Base-by-base conservation (phyloP, 805 yeast genomes). In the Debaryomyces maramus region DNA sequence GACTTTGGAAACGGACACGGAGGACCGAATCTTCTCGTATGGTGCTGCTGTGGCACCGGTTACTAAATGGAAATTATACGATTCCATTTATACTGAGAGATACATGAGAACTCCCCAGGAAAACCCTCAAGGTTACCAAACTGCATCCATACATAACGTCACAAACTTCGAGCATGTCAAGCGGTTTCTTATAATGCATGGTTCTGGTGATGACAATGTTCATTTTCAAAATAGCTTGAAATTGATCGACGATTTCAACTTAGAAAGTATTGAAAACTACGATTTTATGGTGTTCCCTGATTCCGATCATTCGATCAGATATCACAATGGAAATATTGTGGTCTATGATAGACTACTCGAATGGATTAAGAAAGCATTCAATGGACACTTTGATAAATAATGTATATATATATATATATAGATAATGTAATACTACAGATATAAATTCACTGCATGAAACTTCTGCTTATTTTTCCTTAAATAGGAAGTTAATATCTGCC, bases 1-100 rank as follows among this genome's bases (percentile, higher is more conserved):
- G 56, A 83, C 90, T 0, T 56, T 85, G 23, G 95, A 86, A 57
- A 70, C 66, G 34, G 95, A 86, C 54, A 53, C 58, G 10, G 82
- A 86, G 5, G 60, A 75, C 6, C 47, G 51, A 14, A 71, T 73
- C 0, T 85, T 86, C 67, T 80, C 81, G 44, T 86, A 75, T 53
- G 93, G 91, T 6, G 78, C 84, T 72, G 80, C 90, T 0, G 89
- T 86, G 30, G 95, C 95, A 0, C 95, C 95, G 0, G 95, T 86
- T 3, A 86, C 95, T 5, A 73, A 84, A 51, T 86, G 91, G 91
- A 59, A 63, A 40, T 70, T 80, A 23, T 86, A 86, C 52, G 89
- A 86, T 60, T 81, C 91, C 0, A 77, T 86, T 19, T 86, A 85
- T 58, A 84, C 95, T 0, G 95, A 86, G 60, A 70, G 95, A 44